These are phyloP conservation scores for Fusarium transvaalense DNA, from an alignment of 2,329 filamentous ascomycete species.

Conservation along the genomic window DNA sequence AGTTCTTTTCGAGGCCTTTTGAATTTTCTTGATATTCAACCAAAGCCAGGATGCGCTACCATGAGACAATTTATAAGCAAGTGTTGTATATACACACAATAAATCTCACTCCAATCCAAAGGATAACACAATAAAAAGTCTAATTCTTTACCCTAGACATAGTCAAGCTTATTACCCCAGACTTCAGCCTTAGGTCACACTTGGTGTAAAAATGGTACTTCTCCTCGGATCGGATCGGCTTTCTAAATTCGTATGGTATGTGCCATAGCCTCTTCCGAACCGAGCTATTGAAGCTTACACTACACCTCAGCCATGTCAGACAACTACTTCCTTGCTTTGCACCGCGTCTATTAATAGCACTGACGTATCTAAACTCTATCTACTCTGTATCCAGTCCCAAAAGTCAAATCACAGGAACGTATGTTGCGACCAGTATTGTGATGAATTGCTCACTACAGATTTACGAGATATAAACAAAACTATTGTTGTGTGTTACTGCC, in stretches of 20 bases:
- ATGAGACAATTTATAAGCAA: not conserved
- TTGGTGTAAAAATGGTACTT: not conserved
- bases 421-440: not conserved
- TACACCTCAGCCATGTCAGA: not conserved
- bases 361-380: not conserved
- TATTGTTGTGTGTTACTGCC: constrained; percentile 6
- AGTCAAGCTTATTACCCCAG: constrained; percentile 3
- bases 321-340: not conserved
- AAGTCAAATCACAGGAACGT: not conserved
- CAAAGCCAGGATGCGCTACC: not conserved
- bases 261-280: constrained; percentile 19
- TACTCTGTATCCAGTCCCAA: not conserved
- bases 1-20: no score
- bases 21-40: not conserved
- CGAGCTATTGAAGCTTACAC: constrained; percentile 7
- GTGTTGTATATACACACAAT: not conserved
- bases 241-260: not conserved
- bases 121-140: not conserved
- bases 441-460: constrained; percentile 14
- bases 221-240: constrained; percentile 25
- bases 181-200: constrained; percentile 4
- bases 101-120: not conserved
- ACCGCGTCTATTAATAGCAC: constrained; percentile 5
- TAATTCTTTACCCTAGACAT: not conserved
- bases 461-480: constrained; percentile 2